phyloP scores from a whole-genome alignment of 495 filamentous ascomycete genomes.

The Trichocladium antarcticum region DNA sequence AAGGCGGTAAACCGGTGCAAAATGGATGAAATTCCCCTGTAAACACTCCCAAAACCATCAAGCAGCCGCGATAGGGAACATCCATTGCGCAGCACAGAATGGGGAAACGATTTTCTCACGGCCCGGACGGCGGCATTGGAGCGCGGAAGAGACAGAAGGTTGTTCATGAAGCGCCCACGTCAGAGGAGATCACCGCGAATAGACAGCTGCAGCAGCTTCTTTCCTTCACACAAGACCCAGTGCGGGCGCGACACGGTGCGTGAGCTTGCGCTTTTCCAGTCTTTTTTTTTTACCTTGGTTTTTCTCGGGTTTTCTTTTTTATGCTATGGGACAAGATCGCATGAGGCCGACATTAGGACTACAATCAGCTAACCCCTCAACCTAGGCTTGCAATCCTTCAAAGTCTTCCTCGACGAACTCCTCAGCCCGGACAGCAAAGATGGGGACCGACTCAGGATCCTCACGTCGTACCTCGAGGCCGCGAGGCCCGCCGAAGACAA shows the following conservation, averaged over 20 bases:
- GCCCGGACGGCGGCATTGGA: conserved; percentile 20
- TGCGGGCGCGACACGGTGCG: conserved; percentile 53
- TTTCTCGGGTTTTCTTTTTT: not conserved
- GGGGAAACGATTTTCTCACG: conserved; percentile 32
- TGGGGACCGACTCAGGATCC: conserved; percentile 42
- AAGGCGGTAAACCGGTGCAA: conserved; percentile 19
- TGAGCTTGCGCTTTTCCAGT: not conserved
- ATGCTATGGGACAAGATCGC: too few species aligned
- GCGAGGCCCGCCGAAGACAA: conserved; percentile 50
- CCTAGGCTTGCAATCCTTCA: conserved; percentile 68
- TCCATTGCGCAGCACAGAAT: conserved; percentile 16
- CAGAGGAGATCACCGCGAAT: conserved; percentile 46
- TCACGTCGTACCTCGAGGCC: conserved; percentile 62
- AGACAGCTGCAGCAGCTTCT: conserved; percentile 53
- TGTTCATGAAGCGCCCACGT: conserved; percentile 39
- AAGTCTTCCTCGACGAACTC: conserved; percentile 59
- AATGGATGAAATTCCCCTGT: conserved; percentile 14
- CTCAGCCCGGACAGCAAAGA: conserved; percentile 41
- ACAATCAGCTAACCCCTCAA: not conserved
- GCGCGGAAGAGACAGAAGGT: conserved; percentile 26
- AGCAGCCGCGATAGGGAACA: not conserved
- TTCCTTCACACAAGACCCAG: conserved; percentile 54
- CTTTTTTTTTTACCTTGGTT: not conserved
- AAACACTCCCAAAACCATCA: not conserved
- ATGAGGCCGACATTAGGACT: too few species aligned